Evolutionary conservation across 768 basidiomycete genomes (phyloP).

Genomic region (Neoboletus brunneissimus): DNA sequence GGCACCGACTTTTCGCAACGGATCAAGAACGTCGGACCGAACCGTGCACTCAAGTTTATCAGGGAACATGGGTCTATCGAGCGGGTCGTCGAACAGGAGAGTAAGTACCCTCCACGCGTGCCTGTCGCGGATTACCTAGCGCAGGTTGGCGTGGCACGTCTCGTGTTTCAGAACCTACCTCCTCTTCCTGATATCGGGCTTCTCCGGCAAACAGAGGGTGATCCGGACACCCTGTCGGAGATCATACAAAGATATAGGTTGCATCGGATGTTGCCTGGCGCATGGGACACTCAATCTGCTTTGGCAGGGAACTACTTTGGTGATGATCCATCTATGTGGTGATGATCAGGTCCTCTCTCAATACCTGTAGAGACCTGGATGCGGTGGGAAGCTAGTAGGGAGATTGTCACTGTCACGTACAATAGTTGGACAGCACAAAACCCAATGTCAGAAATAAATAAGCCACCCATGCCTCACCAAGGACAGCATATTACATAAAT

Average conservation of each 20-base stretch:
- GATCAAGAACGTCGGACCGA: constrained; percentile 78
- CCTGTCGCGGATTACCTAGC: constrained; percentile 54
- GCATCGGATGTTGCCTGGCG: constrained; percentile 36
- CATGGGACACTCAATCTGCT: constrained; percentile 45
- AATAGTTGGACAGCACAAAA: background rate
- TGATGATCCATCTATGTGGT: constrained; percentile 50
- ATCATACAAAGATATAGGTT: constrained; percentile 53
- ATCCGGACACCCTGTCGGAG: constrained; percentile 42
- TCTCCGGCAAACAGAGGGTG: constrained; percentile 36
- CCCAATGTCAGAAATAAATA: too few relatives aligned
- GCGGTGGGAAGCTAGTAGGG: background rate
- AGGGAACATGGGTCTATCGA: constrained; percentile 72
- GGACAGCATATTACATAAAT: too few relatives aligned
- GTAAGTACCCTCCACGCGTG: constrained; percentile 50
- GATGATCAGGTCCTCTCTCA: background rate
- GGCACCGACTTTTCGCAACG: constrained; percentile 91
- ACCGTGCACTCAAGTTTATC: constrained; percentile 74
- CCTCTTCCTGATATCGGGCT: constrained; percentile 47
- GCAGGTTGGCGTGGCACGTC: constrained; percentile 60
- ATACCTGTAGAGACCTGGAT: background rate
- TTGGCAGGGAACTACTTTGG: constrained; percentile 64
- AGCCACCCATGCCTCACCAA: too few relatives aligned
- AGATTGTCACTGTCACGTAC: background rate
- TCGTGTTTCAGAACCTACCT: constrained; percentile 65
- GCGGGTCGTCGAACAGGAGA: constrained; percentile 51